Evolutionary conservation across 371 early-diverging fungal genomes (phyloP), one percentile per base, ranked within the genome.

Genomic region (Fennellomyces sp.): DNA sequence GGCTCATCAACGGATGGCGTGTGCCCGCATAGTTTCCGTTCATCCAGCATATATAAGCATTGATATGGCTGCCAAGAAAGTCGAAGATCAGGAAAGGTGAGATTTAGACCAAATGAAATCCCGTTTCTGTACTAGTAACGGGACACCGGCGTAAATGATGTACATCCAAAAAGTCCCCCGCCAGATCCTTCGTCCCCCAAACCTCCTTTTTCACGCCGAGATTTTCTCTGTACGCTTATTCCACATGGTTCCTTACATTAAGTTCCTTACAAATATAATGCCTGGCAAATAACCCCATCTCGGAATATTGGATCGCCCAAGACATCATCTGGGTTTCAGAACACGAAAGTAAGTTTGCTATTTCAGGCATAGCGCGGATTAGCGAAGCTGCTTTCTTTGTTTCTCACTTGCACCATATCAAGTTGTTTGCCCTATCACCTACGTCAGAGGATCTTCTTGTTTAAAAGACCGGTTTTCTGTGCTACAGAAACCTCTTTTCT

Each of bases 381-480:
- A 41, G 5, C 15, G 17, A n/a, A 41, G 3, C n/a, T 19, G 15
- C 3, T 41, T 8, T 33, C 35, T 13, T 33, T 33, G 8, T 33
- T 33, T 33, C 35, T 8, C 35, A 33, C 35, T 33, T 13, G 35
- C 35, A 8, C 35, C 35, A 33, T 33, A 33, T 8, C 13, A 33
- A 8, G 6, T n/a, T n/a, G n/a, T n/a, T n/a, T n/a, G n/a, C n/a
- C 39, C 39, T 39, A 27, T 30, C 52, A 36, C 53, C 30, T 30
- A 30, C 31, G 35, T 21, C 35, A 39, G 38, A 28, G 42, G 56
- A 55, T 55, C 52, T 52, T 52, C 52, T 42, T 45, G 5, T 29
- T 52, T 52, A 11, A 52, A 52, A 52, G 52, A 31, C 52, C 52
- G 52, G 52, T 31, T 52, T 52, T 45, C 19, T 45, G 52, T 29